Percentiles rank a stretch among this genome's conserved stretches.
Evolutionary conservation across 2,329 filamentous ascomycete genomes (phyloP).

Genomic region (Calonectria hongkongensis): DNA sequence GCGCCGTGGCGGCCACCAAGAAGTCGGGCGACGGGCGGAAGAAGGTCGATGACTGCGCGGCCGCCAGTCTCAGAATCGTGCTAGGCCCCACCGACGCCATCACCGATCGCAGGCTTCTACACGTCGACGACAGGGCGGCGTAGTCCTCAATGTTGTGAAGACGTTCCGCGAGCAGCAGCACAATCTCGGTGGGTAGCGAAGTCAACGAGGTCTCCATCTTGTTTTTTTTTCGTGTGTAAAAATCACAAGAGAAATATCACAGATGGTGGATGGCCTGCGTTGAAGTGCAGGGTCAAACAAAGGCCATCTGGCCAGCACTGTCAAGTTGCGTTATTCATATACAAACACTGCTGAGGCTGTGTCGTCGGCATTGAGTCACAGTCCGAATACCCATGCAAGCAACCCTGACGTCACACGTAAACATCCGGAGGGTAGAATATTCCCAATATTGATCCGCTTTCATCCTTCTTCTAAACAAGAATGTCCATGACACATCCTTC

Average conservation of each 20-base stretch:
- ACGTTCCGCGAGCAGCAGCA: constrained; percentile 13
- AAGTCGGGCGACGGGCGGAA: constrained; percentile 35
- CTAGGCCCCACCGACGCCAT: constrained; percentile 7
- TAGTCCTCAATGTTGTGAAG: constrained; percentile 38
- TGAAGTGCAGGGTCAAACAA: neutral
- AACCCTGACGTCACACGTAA: neutral
- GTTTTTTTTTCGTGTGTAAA: neutral
- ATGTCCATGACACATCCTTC: no score
- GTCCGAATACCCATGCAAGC: neutral
- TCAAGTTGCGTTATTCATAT: neutral
- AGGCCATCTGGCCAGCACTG: neutral
- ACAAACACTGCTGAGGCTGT: neutral
- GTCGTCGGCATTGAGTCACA: neutral
- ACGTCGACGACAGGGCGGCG: constrained; percentile 30
- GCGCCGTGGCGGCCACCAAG: constrained; percentile 32
- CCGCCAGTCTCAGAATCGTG: constrained; percentile 30
- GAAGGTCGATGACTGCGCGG: constrained; percentile 31
- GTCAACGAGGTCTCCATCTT: neutral
- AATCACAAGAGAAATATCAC: neutral
- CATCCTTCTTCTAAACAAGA: no score
- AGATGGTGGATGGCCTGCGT: neutral
- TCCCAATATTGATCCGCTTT: no score
- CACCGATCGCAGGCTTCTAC: constrained; percentile 11
- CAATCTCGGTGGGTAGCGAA: constrained; percentile 21
- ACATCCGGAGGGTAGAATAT: neutral